Evolutionary conservation across 2,329 filamentous ascomycete genomes (phyloP).

Genomic region (Hypoxylon sp.): DNA sequence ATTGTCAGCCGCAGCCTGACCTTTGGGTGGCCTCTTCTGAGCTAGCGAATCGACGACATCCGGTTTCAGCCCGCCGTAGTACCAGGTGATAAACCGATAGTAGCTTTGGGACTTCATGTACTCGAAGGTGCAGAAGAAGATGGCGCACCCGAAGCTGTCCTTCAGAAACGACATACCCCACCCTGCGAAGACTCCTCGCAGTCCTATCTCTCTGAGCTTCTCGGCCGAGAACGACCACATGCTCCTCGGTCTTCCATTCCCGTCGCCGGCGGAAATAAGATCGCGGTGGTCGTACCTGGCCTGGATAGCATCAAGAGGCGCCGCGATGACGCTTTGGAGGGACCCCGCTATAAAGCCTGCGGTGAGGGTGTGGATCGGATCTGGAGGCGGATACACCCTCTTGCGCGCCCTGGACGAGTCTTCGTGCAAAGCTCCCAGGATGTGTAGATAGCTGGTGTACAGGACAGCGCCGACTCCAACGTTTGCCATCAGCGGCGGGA

Average conservation of each 20-base stretch:
- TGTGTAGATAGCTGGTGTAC: conserved; percentile 78
- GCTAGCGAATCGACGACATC: conserved; percentile 60
- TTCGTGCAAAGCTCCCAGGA: conserved; percentile 70
- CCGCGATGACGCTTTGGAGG: conserved; percentile 75
- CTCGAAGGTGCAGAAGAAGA: conserved; percentile 81
- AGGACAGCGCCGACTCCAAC: conserved; percentile 76
- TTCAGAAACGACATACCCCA: conserved; percentile 74
- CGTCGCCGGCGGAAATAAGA: conserved; percentile 53
- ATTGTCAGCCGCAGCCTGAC: conserved; percentile 29
- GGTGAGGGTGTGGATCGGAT: conserved; percentile 68
- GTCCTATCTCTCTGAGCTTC: conserved; percentile 75
- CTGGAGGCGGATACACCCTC: conserved; percentile 74
- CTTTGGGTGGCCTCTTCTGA: conserved; percentile 51
- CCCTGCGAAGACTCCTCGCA: conserved; percentile 76
- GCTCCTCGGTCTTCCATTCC: conserved; percentile 58
- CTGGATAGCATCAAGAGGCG: conserved; percentile 78
- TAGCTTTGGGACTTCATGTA: conserved; percentile 78
- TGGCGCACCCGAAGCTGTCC: conserved; percentile 71
- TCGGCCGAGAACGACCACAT: conserved; percentile 77
- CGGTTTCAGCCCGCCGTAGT: conserved; percentile 67
- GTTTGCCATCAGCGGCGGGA: conserved; percentile 78
- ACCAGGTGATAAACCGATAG: conserved; percentile 74
- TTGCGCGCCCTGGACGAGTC: conserved; percentile 66
- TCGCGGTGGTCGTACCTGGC: conserved; percentile 71
- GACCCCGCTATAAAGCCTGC: conserved; percentile 74